A percentile compares a stretch with the other conserved stretches of the same genome.
phyloP scores from a whole-genome alignment of 2,329 filamentous ascomycete species.

The Pyrenophora graminea region DNA sequence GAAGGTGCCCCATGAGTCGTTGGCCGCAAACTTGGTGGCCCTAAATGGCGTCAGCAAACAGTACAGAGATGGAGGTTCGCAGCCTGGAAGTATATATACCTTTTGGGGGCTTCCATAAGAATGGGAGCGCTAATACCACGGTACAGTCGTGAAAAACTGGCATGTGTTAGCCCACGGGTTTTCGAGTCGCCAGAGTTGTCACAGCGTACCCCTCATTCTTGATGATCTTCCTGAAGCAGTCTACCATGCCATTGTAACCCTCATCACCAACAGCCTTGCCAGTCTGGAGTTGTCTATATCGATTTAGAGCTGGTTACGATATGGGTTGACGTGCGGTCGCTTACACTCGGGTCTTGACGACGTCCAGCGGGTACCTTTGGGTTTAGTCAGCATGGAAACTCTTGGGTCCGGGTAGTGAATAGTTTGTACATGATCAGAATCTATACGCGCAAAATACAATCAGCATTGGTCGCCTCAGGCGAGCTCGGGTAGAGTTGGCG shows the following conservation, averaged over 20 bases:
- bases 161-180: conserved; percentile 17
- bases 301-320: conserved; percentile 27
- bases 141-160: conserved; percentile 84
- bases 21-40: conserved; percentile 98
- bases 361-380: conserved; percentile 95
- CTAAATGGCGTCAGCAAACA: conserved; percentile 46
- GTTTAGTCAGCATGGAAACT: conserved; percentile 1
- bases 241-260: conserved; percentile 93
- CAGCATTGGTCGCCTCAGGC: conserved; percentile 28
- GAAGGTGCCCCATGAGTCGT: conserved; percentile 96
- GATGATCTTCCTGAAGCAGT: conserved; percentile 98
- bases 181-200: neutral
- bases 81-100: conserved; percentile 38
- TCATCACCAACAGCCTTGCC: conserved; percentile 74
- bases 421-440: conserved; percentile 77
- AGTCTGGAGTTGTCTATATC: conserved; percentile 79
- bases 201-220: conserved; percentile 81
- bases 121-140: conserved; percentile 95
- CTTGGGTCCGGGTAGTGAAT: neutral
- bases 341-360: conserved; percentile 97
- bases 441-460: conserved; percentile 53
- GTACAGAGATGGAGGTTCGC: neutral
- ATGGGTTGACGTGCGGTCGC: conserved; percentile 35
- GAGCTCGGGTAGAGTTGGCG: conserved; percentile 12
- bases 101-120: conserved; percentile 95